Evolutionary conservation across 1,284 basidiomycete genomes (phyloP), one percentile per base, ranked within the genome.

Genomic region (Rhodotorula sp.): DNA sequence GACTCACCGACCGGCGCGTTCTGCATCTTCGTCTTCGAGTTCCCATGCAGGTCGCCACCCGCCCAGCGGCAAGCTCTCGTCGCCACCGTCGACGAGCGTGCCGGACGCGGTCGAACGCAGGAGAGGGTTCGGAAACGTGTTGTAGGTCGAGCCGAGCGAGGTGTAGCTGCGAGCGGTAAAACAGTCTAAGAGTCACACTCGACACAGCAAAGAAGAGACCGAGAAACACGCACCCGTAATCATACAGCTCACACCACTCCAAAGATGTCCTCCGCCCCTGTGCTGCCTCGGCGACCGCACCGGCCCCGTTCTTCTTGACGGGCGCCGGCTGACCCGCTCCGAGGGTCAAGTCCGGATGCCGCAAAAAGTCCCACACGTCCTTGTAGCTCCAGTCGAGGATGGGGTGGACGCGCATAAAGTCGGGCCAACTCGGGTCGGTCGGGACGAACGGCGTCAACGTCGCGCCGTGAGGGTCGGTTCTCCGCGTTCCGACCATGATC

Each of bases 361-460:
- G 85, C 51, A 99, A 83, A 83, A 96, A 99, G 1, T 84, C 83
- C 97, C 97, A 99, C 3, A 99, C 87, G 72, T 97, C 88, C 3
- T 83, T 80, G 81, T 99, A 99, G 0, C 87, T 85, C 96, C 96
- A 99, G 80, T 97, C 90, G 63, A 99, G 90, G 77, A 99, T 92
- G 0, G 97, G 96, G 80, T 99, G 96, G 43, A 99, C 88, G 29
- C 96, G 88, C 79, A 95, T 90, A 71, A 96, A 92, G 5, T 83
- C 80, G 7, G 96, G 95, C 96, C 96, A 99, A 65, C 86, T 90
- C 0, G 86, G 82, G 81, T 97, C 94, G 10, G 93, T 96, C 76
- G 87, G 89, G 75, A 90, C 90, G 61, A 88, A 86, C 74, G 87
- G 86, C 0, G 87, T 85, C 58, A 96, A 86, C 47, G 84, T 88